These are phyloP conservation scores for Orobanche coerulescens DNA, from an alignment of 257 asterid species.

Conservation along the genomic window DNA sequence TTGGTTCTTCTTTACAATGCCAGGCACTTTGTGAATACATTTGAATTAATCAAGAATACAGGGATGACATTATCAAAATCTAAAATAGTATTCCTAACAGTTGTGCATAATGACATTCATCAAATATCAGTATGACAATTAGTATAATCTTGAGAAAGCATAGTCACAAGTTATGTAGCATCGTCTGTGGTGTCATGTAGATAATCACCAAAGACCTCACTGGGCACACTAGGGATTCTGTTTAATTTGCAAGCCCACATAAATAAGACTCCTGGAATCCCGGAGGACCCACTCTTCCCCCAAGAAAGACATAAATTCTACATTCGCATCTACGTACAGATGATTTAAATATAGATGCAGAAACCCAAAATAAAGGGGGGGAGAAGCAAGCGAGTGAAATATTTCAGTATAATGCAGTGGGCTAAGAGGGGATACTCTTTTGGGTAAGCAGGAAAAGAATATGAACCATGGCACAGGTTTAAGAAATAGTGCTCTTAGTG, in stretches of 20 bases:
- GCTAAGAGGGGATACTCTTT: slow-evolving; percentile 1
- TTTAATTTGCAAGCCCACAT: slow-evolving; percentile 3
- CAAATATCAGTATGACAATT: slow-evolving; percentile 86
- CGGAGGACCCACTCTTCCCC: too few species aligned
- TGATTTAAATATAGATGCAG: background rate
- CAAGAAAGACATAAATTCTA: slow-evolving; percentile 1
- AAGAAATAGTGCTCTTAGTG: slow-evolving; percentile 7
- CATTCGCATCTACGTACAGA: slow-evolving; percentile 10
- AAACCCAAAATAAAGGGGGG: background rate
- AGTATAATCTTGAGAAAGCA: slow-evolving; percentile 68
- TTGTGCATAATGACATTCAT: slow-evolving; percentile 97
- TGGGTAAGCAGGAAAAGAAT: background rate
- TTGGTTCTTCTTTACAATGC: too few species aligned
- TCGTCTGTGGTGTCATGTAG: slow-evolving; percentile 76
- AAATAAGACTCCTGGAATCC: too few species aligned
- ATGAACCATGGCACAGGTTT: background rate
- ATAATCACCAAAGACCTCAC: background rate
- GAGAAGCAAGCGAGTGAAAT: background rate
- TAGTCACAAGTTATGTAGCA: slow-evolving; percentile 69
- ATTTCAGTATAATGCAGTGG: background rate
- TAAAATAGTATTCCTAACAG: too few species aligned
- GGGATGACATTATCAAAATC: too few species aligned
- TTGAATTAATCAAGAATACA: too few species aligned
- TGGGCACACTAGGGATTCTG: slow-evolving; percentile 2
- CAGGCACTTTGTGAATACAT: too few species aligned